Conservation (phyloP, 2,329 filamentous ascomycete species). For the Epichloe brachyelytri region DNA sequence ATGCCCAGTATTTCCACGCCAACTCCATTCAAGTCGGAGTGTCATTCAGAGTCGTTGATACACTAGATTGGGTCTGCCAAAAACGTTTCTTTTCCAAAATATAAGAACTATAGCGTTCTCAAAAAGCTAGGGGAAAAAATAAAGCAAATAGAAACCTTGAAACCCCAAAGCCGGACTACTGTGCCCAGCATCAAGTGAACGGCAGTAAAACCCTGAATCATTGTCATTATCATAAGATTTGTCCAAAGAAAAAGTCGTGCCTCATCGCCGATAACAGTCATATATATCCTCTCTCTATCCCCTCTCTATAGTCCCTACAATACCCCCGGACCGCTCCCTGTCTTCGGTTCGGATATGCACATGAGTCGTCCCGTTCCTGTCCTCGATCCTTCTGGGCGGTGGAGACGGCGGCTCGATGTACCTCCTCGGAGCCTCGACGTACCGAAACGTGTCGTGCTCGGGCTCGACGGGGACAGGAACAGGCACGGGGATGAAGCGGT, state of each 20-base stretch:
- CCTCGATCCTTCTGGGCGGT: constrained; percentile 20
- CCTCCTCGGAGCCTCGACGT: constrained; percentile 35
- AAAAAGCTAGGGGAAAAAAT: no score
- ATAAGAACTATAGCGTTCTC: no score
- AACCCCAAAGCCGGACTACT: no score
- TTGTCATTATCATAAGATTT: neutral
- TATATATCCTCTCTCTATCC: neutral
- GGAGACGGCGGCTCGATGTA: constrained; percentile 15
- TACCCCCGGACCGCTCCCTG: constrained; percentile 19
- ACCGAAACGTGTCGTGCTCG: constrained; percentile 36
- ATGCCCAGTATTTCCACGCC: neutral
- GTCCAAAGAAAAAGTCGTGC: neutral
- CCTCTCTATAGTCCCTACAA: constrained; percentile 9
- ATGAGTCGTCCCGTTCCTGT: constrained; percentile 9
- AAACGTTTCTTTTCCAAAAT: no score
- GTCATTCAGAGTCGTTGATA: no score
- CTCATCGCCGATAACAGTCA: constrained; percentile 4
- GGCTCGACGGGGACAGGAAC: constrained; percentile 30
- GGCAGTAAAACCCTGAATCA: no score
- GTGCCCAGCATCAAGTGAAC: no score
- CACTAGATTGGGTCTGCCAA: no score
- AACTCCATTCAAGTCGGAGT: no score
- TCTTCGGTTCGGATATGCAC: constrained; percentile 21
- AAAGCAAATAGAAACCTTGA: no score
- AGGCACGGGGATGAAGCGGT: constrained; percentile 31